Base-by-base conservation (phyloP, 371 early-diverging fungal genomes). In the Mortierella sp. region DNA sequence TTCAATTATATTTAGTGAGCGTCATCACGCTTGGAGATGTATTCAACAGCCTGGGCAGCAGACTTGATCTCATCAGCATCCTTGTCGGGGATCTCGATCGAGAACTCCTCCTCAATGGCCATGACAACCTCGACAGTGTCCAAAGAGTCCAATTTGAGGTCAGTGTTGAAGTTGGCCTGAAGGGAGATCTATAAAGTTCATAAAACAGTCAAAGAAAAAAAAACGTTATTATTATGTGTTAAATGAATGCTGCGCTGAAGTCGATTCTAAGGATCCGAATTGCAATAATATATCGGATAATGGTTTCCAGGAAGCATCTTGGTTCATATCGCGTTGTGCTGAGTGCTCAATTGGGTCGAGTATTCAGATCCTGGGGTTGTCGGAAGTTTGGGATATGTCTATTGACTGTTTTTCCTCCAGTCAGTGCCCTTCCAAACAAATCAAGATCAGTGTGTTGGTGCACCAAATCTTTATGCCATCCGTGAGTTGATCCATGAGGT, bases 101-200 rank as follows among this genome's bases (percentile, higher is more conserved):
- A 94, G 89, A 99, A 99, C 86, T 99, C 99, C 78, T 99, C 98
- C 88, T 99, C 99, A 74, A 99, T 92, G 58, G 98, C 98, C 97
- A 99, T 98, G 62, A 97, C 96, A 66, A 98, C 97, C 87, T 99
- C 99, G 54, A 98, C 98, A 66, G 96, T 94, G 86, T 98, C 98
- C 80, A 99, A 89, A 81, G 94, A 93, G 86, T 99, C 99, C 70
- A 99, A 87, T 20, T 96, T 96, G 74, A 99, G 94, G 85, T 98
- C 99, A 77, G 94, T 93, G 85, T 89, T 88, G 84, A 98, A 98
- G 86, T 94, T 92, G 39, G 98, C 91, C 72, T 93, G 88, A 68
- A 93, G 87, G 39, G 95, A 85, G 66, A 98, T 86, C 98, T 97
- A 87, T 30, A 70, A 57, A 28, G n/a, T 22, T 35, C 35, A 35